These are phyloP conservation scores for Heterobasidion irregulare DNA, from an alignment of 1,284 basidiomycete species.

Conservation along the genomic window DNA sequence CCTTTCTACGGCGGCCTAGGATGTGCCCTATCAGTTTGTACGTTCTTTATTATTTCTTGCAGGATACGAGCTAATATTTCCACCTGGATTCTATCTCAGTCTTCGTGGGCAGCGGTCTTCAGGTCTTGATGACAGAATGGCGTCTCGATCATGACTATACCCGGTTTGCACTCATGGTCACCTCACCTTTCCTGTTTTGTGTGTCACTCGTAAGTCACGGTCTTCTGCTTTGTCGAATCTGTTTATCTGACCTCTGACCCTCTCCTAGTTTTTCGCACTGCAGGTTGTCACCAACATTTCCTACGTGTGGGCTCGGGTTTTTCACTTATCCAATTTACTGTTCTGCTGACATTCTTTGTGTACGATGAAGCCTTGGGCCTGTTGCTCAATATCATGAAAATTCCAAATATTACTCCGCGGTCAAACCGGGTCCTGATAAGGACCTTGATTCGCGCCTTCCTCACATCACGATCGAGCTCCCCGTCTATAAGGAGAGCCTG, in stretches of 20 bases:
- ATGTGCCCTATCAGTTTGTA: conserved; percentile 55
- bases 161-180: conserved; percentile 58
- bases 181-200: conserved; percentile 59
- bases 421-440: conserved; percentile 48
- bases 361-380: conserved; percentile 45
- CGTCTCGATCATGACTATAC: conserved; percentile 54
- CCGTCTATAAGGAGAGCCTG: conserved; percentile 75
- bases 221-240: neutral
- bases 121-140: conserved; percentile 54
- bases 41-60: conserved; percentile 16
- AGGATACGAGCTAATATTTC: neutral
- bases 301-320: conserved; percentile 25
- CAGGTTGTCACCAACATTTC: conserved; percentile 55
- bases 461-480: conserved; percentile 71
- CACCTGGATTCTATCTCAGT: conserved; percentile 26
- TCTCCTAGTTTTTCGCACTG: conserved; percentile 49
- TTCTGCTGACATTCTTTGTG: no score
- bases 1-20: conserved; percentile 74
- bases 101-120: conserved; percentile 53
- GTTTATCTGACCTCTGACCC: neutral
- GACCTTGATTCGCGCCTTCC: conserved; percentile 56
- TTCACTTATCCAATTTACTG: no score
- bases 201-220: conserved; percentile 51
- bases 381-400: conserved; percentile 72
- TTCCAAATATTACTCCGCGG: conserved; percentile 63